phyloP scores from a whole-genome alignment of 768 basidiomycete species.

The Suillus occidentalis region DNA sequence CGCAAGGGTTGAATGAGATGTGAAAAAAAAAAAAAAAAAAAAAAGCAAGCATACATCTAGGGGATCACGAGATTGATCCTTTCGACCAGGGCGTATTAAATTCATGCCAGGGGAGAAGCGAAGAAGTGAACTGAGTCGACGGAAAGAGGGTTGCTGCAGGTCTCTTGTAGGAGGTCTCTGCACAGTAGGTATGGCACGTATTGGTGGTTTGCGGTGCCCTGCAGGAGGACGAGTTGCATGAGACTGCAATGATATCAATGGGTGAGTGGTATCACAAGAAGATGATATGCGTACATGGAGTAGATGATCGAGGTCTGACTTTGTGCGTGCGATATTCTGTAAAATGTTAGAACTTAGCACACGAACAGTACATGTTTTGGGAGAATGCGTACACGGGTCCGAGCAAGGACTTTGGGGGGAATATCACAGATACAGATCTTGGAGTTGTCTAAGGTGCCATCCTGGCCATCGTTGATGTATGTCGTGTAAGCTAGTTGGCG shows the following conservation, averaged over 20 bases:
- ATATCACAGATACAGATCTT: not conserved
- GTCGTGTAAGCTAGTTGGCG: too few species aligned
- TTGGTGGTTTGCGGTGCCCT: not conserved
- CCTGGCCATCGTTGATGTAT: not conserved
- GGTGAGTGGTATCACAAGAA: not conserved
- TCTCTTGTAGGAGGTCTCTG: not conserved
- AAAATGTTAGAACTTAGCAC: not conserved
- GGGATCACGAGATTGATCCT: too few species aligned
- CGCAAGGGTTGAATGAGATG: too few species aligned
- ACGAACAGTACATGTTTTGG: not conserved
- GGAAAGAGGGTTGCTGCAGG: not conserved
- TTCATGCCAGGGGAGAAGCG: not conserved
- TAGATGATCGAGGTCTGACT: not conserved
- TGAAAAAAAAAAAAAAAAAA: too few species aligned
- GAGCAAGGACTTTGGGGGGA: not conserved
- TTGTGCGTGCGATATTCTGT: not conserved
- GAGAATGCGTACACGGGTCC: not conserved
- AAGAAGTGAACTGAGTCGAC: not conserved
- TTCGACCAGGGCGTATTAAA: too few species aligned
- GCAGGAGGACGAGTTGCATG: not conserved
- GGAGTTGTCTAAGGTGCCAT: too few species aligned
- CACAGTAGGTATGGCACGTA: not conserved
- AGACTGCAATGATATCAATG: not conserved
- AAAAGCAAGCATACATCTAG: too few species aligned
- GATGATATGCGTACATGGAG: not conserved